Base-by-base conservation (phyloP, 1,284 basidiomycete species). In the Rhodotorula sp. region DNA sequence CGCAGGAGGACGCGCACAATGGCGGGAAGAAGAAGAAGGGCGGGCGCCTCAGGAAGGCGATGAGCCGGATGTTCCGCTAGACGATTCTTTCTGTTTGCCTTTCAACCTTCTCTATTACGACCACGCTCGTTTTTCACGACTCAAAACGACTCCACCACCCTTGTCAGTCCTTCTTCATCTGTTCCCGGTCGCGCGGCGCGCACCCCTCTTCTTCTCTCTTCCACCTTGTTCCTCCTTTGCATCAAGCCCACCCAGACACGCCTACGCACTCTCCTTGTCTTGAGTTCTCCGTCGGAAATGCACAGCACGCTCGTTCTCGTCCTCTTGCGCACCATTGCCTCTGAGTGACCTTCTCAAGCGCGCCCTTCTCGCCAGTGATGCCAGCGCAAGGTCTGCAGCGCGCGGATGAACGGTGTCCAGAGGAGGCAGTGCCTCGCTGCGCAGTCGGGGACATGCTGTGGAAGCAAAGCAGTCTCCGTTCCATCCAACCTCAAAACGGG, bases 21-120 rank as follows among this genome's bases (percentile, higher is more conserved):
- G 37, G 7, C 21, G 19, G 27, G 54, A 34, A 53, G 55, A 39
- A 13, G 37, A 67, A 57, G 48, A 67, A 44, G 66, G 55, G 32
- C 32, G 66, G 66, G 9, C 54, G 51, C 37, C n/a, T 66, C 50
- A 27, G 65, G 12, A 54, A 37, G 58, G 65, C 27, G 29, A 37
- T 61, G 3, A 55, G 51, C 39, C 41, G 29, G 22, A 8, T 66
- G 12, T 66, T 66, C 51, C 19, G 39, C 32, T 64, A 56, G 57
- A 27, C 50, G 13, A 6, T 32, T 9, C 21, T 32, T 21, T 9
- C 36, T 34, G 12, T 37, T n/a, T n/a, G n/a, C n/a, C 12, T 27
- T 34, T 39, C 13, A 41, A 32, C 58, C 21, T 37, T 48, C 25
- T 22, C n/a, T 21, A 32, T n/a, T 37, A 41, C 37, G 56, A 29